Evolutionary conservation across 169 alveolate species (phyloP), one percentile per base, ranked within the genome.

Genomic region (Plasmodium gonderi): DNA sequence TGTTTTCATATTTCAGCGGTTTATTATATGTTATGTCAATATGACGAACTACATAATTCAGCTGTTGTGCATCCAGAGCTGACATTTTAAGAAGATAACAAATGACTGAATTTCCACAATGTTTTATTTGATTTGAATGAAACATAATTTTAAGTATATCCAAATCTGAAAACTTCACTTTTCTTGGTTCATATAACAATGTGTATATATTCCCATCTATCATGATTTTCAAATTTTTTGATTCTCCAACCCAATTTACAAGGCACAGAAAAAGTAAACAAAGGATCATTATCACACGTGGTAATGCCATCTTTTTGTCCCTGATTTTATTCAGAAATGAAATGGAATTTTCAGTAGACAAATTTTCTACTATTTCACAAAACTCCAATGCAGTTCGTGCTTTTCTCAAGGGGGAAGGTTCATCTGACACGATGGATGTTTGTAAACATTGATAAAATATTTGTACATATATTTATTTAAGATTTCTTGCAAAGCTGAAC

Each of bases 41-140:
- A 26, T 60, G 72, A n/a, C 72, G 72, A 60, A 60, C 72, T n/a
- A 60, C 72, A 36, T 60, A 60, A 60, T 60, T 60, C 72, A 60
- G 17, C 2, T 60, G 17, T 60, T 60, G 40, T 23, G 26, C 26
- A 60, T 60, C 72, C 26, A 36, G 17, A 36, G 72, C 5, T 20
- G 72, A 20, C 26, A 60, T 20, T 60, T 60, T 60, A 36, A 60
- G 72, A 60, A 60, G 72, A 23, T 60, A 60, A 23, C 72, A 60
- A 60, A 60, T 60, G 40, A 60, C 72, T n/a, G 72, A 60, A n/a
- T 60, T 60, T 11, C 72, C 72, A 5, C 72, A 60, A 36, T 60
- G 72, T n/a, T 6, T 60, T 36, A 60, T 36, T 60, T 60, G 72
- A 5, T 60, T 60, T 36, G 72, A 60, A 60, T 60, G 72, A 36